Base-by-base conservation (phyloP, 2,329 filamentous ascomycete species). In the Parafenestella ontariensis region DNA sequence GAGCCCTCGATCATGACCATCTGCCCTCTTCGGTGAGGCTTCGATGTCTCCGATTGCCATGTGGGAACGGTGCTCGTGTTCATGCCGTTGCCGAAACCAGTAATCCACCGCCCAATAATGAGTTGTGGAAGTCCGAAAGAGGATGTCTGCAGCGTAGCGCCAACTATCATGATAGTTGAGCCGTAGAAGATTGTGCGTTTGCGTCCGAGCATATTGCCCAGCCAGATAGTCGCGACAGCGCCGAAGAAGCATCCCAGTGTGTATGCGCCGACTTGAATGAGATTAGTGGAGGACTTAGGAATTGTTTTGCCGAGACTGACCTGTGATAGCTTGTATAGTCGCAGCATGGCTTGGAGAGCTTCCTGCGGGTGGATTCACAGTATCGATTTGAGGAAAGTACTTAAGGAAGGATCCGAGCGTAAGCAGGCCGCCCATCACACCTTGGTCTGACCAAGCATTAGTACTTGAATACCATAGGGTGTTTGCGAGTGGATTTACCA, bases 401-500 rank as follows among this genome's bases (percentile, higher is more conserved):
- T 60, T 64, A 2, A 86, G 77, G 64, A 90, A 91, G 9, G 82
- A 81, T 18, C 82, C 76, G 66, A 93, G 82, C 3, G 89, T 91
- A 52, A 94, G 78, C 59, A 94, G 86, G 33, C 72, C 72, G 17
- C 73, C 89, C 82, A 90, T 92, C 9, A 91, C 69, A 64, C 69
- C 69, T 45, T 72, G 69, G 41, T 72, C 69, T 72, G 11, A n/a
- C 5, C 17, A 5, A 26, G 65, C 54, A 69, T 55, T 41, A 28
- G 31, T 33, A 20, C 20, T 7, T 11, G 43, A 3, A 28, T n/a
- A 10, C 1, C 2, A 43, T 0, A 44, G 23, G 5, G 26, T 58
- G 52, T 61, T 9, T 17, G 18, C 3, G 17, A 10, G 0, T 10
- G 13, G 7, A 87, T 62, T 68, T 57, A 72, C 91, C 89, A 87